phyloP scores from a whole-genome alignment of 352 stramenopile genomes.

The Pythium myriotylum region DNA sequence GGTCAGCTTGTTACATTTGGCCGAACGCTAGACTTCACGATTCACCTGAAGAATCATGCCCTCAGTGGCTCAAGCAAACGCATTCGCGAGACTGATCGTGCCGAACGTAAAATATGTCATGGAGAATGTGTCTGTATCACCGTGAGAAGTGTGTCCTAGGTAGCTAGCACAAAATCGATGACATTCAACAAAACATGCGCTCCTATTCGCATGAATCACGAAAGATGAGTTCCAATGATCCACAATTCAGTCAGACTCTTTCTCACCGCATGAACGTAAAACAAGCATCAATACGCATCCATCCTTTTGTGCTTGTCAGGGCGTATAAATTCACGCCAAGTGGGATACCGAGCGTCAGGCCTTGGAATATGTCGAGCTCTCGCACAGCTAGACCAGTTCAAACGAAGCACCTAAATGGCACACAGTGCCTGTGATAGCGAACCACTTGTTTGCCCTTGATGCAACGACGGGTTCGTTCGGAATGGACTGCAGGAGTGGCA shows the following conservation, averaged over 20 bases:
- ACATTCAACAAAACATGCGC: slow-evolving; percentile 34
- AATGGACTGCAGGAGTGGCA: slow-evolving; percentile 78
- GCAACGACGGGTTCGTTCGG: slow-evolving; percentile 76
- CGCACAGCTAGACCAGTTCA: slow-evolving; percentile 36
- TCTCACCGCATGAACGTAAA: slow-evolving; percentile 62
- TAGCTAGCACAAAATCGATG: slow-evolving; percentile 68
- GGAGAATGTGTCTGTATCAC: too few species aligned
- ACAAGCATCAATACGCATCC: slow-evolving; percentile 54
- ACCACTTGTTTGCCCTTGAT: slow-evolving; percentile 48
- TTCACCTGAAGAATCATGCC: slow-evolving; percentile 84
- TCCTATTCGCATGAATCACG: slow-evolving; percentile 50
- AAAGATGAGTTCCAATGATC: too few species aligned
- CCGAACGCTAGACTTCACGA: too few species aligned
- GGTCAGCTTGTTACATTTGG: too few species aligned
- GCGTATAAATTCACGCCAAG: slow-evolving; percentile 41
- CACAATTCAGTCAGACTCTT: background rate
- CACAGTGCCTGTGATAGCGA: slow-evolving; percentile 70
- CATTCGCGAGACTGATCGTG: slow-evolving; percentile 49
- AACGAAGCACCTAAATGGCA: slow-evolving; percentile 69
- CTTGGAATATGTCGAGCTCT: slow-evolving; percentile 64
- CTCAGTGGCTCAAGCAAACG: slow-evolving; percentile 81
- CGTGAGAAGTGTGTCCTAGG: slow-evolving; percentile 66
- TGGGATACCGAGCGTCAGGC: slow-evolving; percentile 62
- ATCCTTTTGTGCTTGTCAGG: slow-evolving; percentile 43
- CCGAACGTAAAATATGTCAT: slow-evolving; percentile 36